Base-by-base conservation (phyloP, 208 protist genomes). In the Acanthamoeba lenticulata region DNA sequence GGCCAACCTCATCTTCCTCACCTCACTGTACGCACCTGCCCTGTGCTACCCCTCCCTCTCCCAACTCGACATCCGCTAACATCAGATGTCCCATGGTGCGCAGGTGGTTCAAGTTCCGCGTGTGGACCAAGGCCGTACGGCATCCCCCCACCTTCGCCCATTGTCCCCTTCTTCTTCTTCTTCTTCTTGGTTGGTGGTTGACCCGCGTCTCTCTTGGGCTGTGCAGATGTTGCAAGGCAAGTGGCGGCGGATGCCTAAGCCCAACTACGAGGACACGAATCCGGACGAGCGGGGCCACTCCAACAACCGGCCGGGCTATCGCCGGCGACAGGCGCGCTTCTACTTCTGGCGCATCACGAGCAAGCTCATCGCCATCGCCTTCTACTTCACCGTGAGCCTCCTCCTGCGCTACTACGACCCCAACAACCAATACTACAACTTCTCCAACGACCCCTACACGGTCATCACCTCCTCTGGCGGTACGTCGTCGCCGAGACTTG, bases 1-100 rank as follows among this genome's bases (percentile, higher is more conserved):
- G 29, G 94, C 94, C 6, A 95, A 95, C 44, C 42, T 95, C 13
- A 72, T 94, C 62, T 95, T 95, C 69, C 60, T 95, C 19, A 95
- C 94, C 6, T 19, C 32, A 0, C 0, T 27, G 94, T 95, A 93
- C 36, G 49, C 44, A 0, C 1, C 38, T 2, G 0, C 21, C 40
- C 15, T 89, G 72, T 13, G 9, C 72, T 60, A 60, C 24, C 67
- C 67, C 1, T 77, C 52, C 7, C 27, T 36, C 38, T 72, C 62
- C 32, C 11, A n/a, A 72, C 9, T 77, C 38, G 6, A 0, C 67
- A 15, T 15, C 29, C 0, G 29, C 62, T 72, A 6, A 5, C 29
- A 38, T 9, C 29, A 24, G 11, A 6, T 67, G n/a, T n/a, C n/a
- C n/a, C 69, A 42, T 38, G 3, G 1, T n/a, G 3, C 13, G 2